Evolutionary conservation across 495 filamentous ascomycete species (phyloP).

Genomic region (Neurospora intermedia): DNA sequence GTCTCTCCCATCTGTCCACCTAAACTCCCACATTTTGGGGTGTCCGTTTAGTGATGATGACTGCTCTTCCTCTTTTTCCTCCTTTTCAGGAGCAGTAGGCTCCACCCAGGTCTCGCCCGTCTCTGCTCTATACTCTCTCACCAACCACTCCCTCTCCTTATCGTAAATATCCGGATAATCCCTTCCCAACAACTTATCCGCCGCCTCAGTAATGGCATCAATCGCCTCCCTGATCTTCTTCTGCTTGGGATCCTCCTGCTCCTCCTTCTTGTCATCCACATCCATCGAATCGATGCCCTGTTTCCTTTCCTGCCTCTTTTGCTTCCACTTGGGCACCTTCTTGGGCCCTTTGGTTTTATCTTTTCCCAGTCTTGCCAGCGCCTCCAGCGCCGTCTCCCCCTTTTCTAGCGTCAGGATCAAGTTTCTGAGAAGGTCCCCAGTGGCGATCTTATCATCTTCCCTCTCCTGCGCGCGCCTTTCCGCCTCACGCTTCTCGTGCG

Average conservation of each 20-base stretch:
- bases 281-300: constrained; percentile 48
- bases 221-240: constrained; percentile 57
- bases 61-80: constrained; percentile 7
- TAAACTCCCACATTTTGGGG: constrained; percentile 70
- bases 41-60: constrained; percentile 2
- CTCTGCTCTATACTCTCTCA: constrained; percentile 74
- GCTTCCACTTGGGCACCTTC: constrained; percentile 50
- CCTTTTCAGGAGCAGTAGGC: constrained; percentile 10
- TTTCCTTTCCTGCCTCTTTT: constrained; percentile 38
- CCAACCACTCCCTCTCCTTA: constrained; percentile 69
- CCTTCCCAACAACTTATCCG: constrained; percentile 71
- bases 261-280: constrained; percentile 39
- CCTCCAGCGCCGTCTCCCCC: constrained; percentile 84
- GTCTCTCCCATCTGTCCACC: constrained; percentile 85
- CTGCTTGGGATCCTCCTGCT: constrained; percentile 65
- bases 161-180: constrained; percentile 87
- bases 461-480: constrained; percentile 58
- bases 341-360: constrained; percentile 52
- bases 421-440: constrained; percentile 58
- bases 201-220: constrained; percentile 74
- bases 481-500: constrained; percentile 74
- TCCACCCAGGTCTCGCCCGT: constrained; percentile 90
- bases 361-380: constrained; percentile 70
- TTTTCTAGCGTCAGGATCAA: constrained; percentile 65
- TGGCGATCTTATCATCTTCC: constrained; percentile 62